Base-by-base conservation (phyloP, 2,329 filamentous ascomycete genomes). In the Ustilaginoidea virens region DNA sequence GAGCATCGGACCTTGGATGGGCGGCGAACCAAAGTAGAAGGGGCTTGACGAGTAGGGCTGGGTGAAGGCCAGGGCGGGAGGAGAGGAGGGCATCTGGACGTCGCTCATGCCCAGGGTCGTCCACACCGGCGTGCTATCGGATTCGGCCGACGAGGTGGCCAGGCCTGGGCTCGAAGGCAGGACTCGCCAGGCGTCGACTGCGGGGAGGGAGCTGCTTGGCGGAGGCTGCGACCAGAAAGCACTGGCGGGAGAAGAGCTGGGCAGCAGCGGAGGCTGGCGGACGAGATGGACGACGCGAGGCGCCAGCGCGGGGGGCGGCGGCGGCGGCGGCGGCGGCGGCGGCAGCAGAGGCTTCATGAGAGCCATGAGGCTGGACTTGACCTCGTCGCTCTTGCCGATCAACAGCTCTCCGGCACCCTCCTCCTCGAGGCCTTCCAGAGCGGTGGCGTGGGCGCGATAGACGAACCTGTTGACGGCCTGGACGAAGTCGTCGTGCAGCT, bases 381-480 rank as follows among this genome's bases (percentile, higher is more conserved):
- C 87, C 43, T 94, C 85, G 42, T 93, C 85, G 49, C 82, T 85
- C 60, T 82, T 81, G 40, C 86, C 86, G 48, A 80, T 79, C 36
- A 96, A 73, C 40, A 98, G 67, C 61, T 98, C 90, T 38, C 90
- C 90, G 27, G 80, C 81, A 36, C 90, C 90, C 46, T 94, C 87
- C 60, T 96, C 90, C 62, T 98, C 90, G 39, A 96, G 67, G 33
- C 90, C 90, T 59, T 98, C 90, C 30, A 98, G 69, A 25, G 86
- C 90, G 36, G 78, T 75, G 39, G 82, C 85, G 46, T 81, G 74
- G 11, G 87, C 86, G 48, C 85, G 78, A 60, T 80, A 98, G 48
- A 98, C 87, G 48, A 92, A 98, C 58, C 80, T 87, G 72, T 98
- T 98, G 61, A 87, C 77, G 40, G 86, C 82, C 60, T 96, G 87